Percentiles rank a stretch among this genome's conserved stretches.
phyloP scores from a whole-genome alignment of 1,284 basidiomycete genomes.

The Trichosporon asahii region DNA sequence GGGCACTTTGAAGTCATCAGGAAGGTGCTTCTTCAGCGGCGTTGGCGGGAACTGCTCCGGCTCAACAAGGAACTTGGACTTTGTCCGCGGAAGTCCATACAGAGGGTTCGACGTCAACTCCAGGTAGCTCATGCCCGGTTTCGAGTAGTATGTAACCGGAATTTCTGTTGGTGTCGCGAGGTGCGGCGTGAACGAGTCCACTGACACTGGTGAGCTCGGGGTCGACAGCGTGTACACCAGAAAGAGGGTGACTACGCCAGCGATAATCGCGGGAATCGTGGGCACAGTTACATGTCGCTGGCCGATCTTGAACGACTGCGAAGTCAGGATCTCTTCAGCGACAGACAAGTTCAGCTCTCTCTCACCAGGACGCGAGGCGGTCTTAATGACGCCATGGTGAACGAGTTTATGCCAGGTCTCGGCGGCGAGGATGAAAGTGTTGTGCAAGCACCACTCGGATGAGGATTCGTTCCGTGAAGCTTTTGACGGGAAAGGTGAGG shows the following conservation, averaged over 20 bases:
- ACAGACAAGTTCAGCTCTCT: no score
- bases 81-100: constrained; percentile 15
- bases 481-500: neutral
- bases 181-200: neutral
- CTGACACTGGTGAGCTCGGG: neutral
- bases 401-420: neutral
- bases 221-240: neutral
- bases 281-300: constrained; percentile 3
- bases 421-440: neutral
- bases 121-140: neutral
- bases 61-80: constrained; percentile 35
- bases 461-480: neutral
- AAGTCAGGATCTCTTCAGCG: neutral
- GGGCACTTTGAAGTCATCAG: constrained; percentile 3
- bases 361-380: neutral
- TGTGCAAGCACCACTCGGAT: neutral
- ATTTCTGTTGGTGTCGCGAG: neutral
- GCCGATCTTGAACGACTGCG: constrained; percentile 1
- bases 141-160: neutral
- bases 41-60: constrained; percentile 30
- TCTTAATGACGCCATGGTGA: neutral
- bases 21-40: constrained; percentile 19
- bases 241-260: neutral
- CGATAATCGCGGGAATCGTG: neutral
- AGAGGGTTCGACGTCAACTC: neutral